Conservation (phyloP, 2,329 filamentous ascomycete genomes). For the Teratosphaeriaceae sp. region DNA sequence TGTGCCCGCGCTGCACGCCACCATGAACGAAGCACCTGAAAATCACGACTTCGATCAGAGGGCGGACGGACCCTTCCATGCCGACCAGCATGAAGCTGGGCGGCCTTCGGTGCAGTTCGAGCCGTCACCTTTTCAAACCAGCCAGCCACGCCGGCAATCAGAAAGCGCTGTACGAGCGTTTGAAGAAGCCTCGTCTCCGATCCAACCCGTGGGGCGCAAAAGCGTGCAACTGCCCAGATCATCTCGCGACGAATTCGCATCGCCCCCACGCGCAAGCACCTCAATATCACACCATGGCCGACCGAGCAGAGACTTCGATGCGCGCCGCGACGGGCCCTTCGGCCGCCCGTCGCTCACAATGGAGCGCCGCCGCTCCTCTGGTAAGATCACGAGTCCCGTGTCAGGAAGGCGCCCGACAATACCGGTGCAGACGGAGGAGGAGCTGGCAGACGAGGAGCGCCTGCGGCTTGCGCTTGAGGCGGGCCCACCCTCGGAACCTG, state of each 20-base stretch:
- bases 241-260: neutral
- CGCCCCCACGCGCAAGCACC: conserved; percentile 14
- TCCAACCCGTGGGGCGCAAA: neutral
- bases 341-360: conserved; percentile 27
- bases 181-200: conserved; percentile 13
- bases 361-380: conserved; percentile 22
- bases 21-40: conserved; percentile 19
- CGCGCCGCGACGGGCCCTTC: conserved; percentile 26
- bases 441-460: neutral
- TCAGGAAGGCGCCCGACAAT: neutral
- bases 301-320: conserved; percentile 25
- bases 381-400: neutral
- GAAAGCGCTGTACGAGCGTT: conserved; percentile 1
- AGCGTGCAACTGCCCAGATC: conserved; percentile 7
- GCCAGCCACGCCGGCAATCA: neutral
- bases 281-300: conserved; percentile 14
- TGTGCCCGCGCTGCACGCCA: neutral
- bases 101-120: conserved; percentile 3
- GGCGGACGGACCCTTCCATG: conserved; percentile 26
- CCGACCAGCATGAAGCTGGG: conserved; percentile 15
- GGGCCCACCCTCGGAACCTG: neutral
- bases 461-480: neutral
- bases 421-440: neutral
- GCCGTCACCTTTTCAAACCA: neutral
- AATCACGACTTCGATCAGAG: conserved; percentile 29